A percentile compares a stretch with the other conserved stretches of the same genome.
Conservation (phyloP, 805 yeast genomes). For the Vanderwaltozyma polyspora region DNA sequence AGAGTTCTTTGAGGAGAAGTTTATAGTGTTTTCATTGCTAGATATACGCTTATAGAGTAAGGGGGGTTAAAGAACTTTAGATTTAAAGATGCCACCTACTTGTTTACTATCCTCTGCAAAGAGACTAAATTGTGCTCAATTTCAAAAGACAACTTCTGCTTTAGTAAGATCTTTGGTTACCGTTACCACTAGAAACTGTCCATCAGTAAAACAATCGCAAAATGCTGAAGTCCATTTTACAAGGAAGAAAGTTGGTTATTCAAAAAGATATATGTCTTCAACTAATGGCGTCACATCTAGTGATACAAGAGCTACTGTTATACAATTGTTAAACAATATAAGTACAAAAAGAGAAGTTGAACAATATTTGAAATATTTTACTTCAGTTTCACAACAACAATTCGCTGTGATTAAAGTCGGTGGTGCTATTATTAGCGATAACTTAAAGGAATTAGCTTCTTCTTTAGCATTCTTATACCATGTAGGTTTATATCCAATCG, state of each 20-base stretch:
- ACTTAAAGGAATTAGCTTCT: slow-evolving; percentile 84
- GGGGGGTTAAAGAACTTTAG: too few species aligned
- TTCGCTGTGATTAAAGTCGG: slow-evolving; percentile 98
- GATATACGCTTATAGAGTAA: neutral
- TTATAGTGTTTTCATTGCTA: neutral
- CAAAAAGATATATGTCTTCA: slow-evolving; percentile 17
- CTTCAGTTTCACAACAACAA: slow-evolving; percentile 91
- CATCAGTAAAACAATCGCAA: too few species aligned
- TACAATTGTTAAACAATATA: slow-evolving; percentile 87
- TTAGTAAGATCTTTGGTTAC: slow-evolving; percentile 11
- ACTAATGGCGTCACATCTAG: slow-evolving; percentile 16
- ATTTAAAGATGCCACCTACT: slow-evolving; percentile 16
- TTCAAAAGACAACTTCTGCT: slow-evolving; percentile 11
- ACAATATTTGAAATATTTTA: slow-evolving; percentile 91
- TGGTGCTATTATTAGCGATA: slow-evolving; percentile 96
- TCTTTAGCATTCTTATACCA: slow-evolving; percentile 93
- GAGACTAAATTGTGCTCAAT: slow-evolving; percentile 13
- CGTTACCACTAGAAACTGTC: too few species aligned
- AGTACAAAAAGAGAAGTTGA: slow-evolving; percentile 98
- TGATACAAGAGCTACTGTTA: slow-evolving; percentile 82
- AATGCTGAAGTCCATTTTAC: too few species aligned
- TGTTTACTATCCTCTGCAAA: slow-evolving; percentile 20
- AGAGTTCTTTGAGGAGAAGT: too few species aligned
- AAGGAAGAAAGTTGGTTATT: slow-evolving; percentile 22
- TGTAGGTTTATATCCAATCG: slow-evolving; percentile 93